phyloP scores from a whole-genome alignment of 78 protist genomes.

The slime mould (Dictyostelium discoideum) region DNA sequence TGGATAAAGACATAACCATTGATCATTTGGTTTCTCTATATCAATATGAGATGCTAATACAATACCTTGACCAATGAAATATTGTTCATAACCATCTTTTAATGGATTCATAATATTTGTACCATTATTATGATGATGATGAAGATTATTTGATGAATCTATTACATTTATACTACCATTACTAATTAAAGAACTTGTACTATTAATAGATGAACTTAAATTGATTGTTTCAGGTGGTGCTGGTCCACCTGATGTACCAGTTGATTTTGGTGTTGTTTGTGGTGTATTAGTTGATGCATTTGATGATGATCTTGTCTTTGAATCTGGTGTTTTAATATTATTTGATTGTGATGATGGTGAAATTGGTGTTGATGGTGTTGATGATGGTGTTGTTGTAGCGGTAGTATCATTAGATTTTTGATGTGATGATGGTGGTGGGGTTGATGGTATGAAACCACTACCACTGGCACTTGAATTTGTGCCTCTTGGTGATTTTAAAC shows the following conservation, averaged over 20 bases:
- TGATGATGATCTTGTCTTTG: slow-evolving; percentile 44
- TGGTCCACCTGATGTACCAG: neutral
- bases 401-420: neutral
- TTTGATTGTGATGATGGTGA: neutral
- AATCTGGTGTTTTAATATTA: slow-evolving; percentile 19
- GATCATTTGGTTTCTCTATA: slow-evolving; percentile 38
- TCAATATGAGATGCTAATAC: slow-evolving; percentile 52
- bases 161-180: neutral
- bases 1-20: slow-evolving; percentile 66
- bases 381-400: neutral
- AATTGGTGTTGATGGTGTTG: neutral
- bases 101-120: neutral
- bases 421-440: neutral
- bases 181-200: neutral
- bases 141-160: too few species aligned
- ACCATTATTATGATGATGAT: too few species aligned
- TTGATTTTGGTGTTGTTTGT: neutral
- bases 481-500: slow-evolving; percentile 2
- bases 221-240: neutral
- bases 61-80: slow-evolving; percentile 34
- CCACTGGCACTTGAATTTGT: neutral
- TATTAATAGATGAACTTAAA: neutral
- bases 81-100: slow-evolving; percentile 35
- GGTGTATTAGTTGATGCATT: neutral
- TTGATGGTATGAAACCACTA: neutral